Percentiles rank a stretch among this genome's conserved stretches.
phyloP scores from a whole-genome alignment of 2,329 filamentous ascomycete species.

The Claviceps capensis region DNA sequence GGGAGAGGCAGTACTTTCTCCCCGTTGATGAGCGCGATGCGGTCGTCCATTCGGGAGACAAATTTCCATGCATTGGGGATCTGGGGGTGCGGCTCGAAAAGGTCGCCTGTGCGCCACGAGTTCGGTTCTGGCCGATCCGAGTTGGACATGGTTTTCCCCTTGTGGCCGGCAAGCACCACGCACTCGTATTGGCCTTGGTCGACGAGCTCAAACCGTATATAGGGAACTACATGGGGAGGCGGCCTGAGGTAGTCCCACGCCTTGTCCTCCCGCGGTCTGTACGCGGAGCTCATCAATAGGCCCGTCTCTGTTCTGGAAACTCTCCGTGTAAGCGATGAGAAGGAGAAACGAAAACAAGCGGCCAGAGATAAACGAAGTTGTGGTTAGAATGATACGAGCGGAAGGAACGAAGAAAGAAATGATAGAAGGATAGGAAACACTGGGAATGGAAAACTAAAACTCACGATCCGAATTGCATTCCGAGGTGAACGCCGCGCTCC shows the following conservation, averaged over 20 bases:
- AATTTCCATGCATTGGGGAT: slow-evolving; percentile 47
- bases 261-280: slow-evolving; percentile 36
- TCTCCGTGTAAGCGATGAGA: not conserved
- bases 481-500: slow-evolving; percentile 36
- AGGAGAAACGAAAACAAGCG: not conserved
- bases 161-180: slow-evolving; percentile 40
- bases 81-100: slow-evolving; percentile 41
- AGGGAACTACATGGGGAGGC: not conserved
- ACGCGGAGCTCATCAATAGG: slow-evolving; percentile 43
- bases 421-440: not conserved
- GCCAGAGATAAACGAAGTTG: too few relatives aligned
- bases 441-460: slow-evolving; percentile 9
- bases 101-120: slow-evolving; percentile 48
- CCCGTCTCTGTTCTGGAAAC: slow-evolving; percentile 40
- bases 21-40: slow-evolving; percentile 48
- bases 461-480: slow-evolving; percentile 40
- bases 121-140: slow-evolving; percentile 31
- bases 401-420: not conserved
- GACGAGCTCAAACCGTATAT: not conserved
- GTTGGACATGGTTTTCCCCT: slow-evolving; percentile 44
- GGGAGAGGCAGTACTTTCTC: slow-evolving; percentile 56
- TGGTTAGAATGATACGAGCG: too few relatives aligned
- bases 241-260: slow-evolving; percentile 46
- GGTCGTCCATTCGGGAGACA: slow-evolving; percentile 45
- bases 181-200: slow-evolving; percentile 32